Evolutionary conservation across 345 rosid genomes (phyloP).

Genomic region (Lumnitzera littorea): DNA sequence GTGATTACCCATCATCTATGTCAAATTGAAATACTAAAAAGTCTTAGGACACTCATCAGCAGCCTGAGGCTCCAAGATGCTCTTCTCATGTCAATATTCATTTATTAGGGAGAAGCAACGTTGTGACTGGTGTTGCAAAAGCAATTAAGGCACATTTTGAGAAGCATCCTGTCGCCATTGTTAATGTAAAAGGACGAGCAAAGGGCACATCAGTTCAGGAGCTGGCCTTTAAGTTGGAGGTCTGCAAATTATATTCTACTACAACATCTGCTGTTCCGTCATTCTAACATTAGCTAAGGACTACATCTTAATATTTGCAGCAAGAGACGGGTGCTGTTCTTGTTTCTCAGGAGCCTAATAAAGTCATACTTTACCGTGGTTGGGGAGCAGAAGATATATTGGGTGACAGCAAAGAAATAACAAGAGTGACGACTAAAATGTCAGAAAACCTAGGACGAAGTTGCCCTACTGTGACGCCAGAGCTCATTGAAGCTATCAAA

Average conservation of each 20-base stretch:
- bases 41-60: neutral
- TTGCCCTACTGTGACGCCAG: constrained; percentile 44
- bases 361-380: constrained; percentile 78
- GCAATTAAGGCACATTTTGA: constrained; percentile 59
- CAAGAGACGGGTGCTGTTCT: constrained; percentile 80
- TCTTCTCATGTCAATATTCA: neutral
- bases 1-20: no score
- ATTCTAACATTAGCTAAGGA: neutral
- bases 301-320: constrained; percentile 26
- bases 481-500: constrained; percentile 71
- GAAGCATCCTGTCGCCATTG: constrained; percentile 80
- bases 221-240: constrained; percentile 77
- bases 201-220: constrained; percentile 91
- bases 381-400: constrained; percentile 69
- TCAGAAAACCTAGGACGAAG: constrained; percentile 10
- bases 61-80: neutral
- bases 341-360: constrained; percentile 88
- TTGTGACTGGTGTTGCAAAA: constrained; percentile 73
- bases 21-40: neutral
- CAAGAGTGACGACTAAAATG: constrained; percentile 7
- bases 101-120: constrained; percentile 64
- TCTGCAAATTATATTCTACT: constrained; percentile 4
- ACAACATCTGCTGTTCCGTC: neutral
- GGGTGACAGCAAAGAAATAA: constrained; percentile 7
- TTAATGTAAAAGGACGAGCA: constrained; percentile 87